Conservation (phyloP, 257 asterid genomes). For the Nicotiana knightiana region DNA sequence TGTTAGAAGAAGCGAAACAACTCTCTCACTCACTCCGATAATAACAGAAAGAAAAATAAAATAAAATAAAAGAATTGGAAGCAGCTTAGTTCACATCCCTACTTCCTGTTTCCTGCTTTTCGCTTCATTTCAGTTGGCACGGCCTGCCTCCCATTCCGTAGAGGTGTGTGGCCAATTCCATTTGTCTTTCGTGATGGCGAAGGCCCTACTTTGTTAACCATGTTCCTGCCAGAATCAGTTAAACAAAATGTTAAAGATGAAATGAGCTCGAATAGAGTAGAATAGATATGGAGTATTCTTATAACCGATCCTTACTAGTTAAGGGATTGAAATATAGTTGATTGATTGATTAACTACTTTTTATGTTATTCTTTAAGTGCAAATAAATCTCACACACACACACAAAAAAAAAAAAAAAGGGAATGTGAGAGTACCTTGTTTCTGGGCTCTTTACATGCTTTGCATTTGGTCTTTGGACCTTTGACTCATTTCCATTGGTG, state of each 20-base stretch:
- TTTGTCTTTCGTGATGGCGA: slow-evolving; percentile 59
- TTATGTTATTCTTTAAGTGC: neutral
- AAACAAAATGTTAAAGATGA: slow-evolving; percentile 4
- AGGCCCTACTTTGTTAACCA: slow-evolving; percentile 52
- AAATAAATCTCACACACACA: neutral
- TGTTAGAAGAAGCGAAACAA: slow-evolving; percentile 19
- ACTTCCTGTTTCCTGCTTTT: slow-evolving; percentile 62
- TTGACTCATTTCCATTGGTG: slow-evolving; percentile 34
- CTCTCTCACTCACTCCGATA: slow-evolving; percentile 26
- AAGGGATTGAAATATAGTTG: neutral
- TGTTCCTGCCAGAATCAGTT: slow-evolving; percentile 36
- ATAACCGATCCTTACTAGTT: neutral
- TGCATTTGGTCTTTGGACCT: slow-evolving; percentile 26
- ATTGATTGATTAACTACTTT: neutral
- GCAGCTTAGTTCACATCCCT: slow-evolving; percentile 14
- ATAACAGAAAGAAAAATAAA: neutral
- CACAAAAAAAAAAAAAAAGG: neutral
- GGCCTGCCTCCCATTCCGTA: slow-evolving; percentile 41
- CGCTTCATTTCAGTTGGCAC: slow-evolving; percentile 46
- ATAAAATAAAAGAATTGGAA: slow-evolving; percentile 21
- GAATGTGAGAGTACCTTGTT: slow-evolving; percentile 31
- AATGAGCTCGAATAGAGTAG: neutral
- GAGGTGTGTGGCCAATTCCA: slow-evolving; percentile 43
- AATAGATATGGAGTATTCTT: neutral
- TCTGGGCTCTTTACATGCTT: slow-evolving; percentile 50